These are phyloP conservation scores for Ananas comosus DNA, from an alignment of 176 grass and related monocot genomes.

Conservation along the genomic window DNA sequence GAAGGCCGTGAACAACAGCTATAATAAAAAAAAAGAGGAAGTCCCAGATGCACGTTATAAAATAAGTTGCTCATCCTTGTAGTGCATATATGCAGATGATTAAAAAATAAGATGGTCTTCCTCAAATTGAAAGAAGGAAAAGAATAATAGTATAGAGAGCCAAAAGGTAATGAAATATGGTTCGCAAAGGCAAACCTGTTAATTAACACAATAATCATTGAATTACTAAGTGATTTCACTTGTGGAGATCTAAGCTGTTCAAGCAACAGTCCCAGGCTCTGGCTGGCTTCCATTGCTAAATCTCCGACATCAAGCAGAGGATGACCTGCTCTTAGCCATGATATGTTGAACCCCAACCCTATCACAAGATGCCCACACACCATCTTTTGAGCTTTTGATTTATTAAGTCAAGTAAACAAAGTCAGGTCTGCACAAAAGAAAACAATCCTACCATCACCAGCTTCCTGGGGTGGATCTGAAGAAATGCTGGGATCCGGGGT, in stretches of 20 bases:
- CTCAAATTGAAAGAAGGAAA: not conserved
- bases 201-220: slow-evolving; percentile 78
- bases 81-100: slow-evolving; percentile 4
- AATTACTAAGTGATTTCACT: slow-evolving; percentile 81
- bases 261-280: slow-evolving; percentile 78
- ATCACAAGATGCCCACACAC: slow-evolving; percentile 12
- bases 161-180: not conserved
- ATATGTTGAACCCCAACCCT: slow-evolving; percentile 80
- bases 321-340: slow-evolving; percentile 87
- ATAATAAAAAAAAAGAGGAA: too few species aligned
- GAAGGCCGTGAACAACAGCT: too few species aligned
- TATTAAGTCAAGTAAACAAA: not conserved
- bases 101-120: not conserved
- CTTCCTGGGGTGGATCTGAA: slow-evolving; percentile 62
- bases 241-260: slow-evolving; percentile 81
- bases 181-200: slow-evolving; percentile 45
- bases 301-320: slow-evolving; percentile 78
- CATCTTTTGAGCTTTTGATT: not conserved
- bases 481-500: slow-evolving; percentile 69
- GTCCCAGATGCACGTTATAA: too few species aligned
- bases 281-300: slow-evolving; percentile 83
- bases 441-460: slow-evolving; percentile 33
- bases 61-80: not conserved
- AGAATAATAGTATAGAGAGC: not conserved
- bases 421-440: too few species aligned